phyloP scores from a whole-genome alignment of 352 stramenopile species.

The Globisporangium orthogonon region DNA sequence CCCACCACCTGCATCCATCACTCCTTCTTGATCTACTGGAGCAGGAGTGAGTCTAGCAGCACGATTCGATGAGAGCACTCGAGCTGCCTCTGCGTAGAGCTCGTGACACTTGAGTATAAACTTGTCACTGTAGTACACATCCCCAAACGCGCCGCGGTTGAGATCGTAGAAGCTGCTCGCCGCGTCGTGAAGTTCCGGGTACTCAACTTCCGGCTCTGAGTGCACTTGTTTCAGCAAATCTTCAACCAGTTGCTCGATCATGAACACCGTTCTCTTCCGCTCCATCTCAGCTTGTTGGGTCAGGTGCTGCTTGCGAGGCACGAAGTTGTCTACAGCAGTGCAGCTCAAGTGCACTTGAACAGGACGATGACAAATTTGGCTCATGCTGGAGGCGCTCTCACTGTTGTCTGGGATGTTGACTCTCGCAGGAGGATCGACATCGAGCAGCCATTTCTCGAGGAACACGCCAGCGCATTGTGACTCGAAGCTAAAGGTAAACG shows the following conservation, averaged over 20 bases:
- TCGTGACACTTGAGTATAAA: constrained; percentile 15
- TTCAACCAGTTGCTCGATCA: constrained; percentile 50
- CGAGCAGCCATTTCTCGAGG: constrained; percentile 66
- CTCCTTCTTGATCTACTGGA: neutral
- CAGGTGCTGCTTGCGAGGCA: constrained; percentile 20
- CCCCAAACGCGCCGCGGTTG: constrained; percentile 15
- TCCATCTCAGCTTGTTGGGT: constrained; percentile 13
- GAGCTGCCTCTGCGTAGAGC: constrained; percentile 22
- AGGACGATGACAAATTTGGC: neutral
- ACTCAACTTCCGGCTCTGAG: constrained; percentile 18
- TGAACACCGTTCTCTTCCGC: constrained; percentile 26
- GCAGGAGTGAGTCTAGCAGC: neutral
- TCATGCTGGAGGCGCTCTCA: neutral
- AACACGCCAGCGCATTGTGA: constrained; percentile 40
- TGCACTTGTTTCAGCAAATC: constrained; percentile 38
- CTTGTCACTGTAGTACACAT: constrained; percentile 32
- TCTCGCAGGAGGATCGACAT: constrained; percentile 38
- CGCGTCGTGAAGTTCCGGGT: constrained; percentile 26
- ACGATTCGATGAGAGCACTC: constrained; percentile 1
- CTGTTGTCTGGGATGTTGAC: constrained; percentile 1
- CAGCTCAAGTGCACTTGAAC: constrained; percentile 41
- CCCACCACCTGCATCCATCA: neutral
- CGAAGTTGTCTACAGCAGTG: constrained; percentile 59
- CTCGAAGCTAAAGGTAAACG: constrained; percentile 58
- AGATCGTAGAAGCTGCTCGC: constrained; percentile 5